These are phyloP conservation scores for Ajuga chamaepitys DNA, from an alignment of 257 asterid species.

Conservation along the genomic window DNA sequence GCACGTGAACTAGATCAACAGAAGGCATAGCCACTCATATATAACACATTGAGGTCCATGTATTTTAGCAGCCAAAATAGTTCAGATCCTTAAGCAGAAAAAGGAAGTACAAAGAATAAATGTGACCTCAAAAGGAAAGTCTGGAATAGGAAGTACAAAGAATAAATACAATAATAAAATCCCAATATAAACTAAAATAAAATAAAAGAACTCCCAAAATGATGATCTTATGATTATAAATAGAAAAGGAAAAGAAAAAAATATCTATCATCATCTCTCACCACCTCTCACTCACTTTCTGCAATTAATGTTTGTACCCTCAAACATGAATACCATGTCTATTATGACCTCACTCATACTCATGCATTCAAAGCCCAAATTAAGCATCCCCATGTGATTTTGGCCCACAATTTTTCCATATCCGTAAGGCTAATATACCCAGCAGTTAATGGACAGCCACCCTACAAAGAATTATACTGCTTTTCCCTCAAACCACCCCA, in stretches of 20 bases:
- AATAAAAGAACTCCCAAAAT: constrained; percentile 13
- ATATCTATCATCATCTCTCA: constrained; percentile 3
- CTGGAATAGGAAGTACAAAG: constrained; percentile 26
- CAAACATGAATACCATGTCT: constrained; percentile 19
- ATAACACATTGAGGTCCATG: neutral
- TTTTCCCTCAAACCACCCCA: constrained; percentile 6
- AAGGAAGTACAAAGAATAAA: too few relatives aligned
- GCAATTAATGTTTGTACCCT: constrained; percentile 33
- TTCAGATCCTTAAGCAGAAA: neutral
- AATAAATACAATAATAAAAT: constrained; percentile 31
- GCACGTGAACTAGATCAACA: too few relatives aligned
- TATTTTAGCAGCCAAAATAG: neutral
- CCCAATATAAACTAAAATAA: constrained; percentile 10
- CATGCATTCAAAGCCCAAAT: constrained; percentile 6
- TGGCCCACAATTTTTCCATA: constrained; percentile 3
- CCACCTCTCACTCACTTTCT: constrained; percentile 13
- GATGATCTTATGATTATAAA: constrained; percentile 6
- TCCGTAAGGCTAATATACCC: constrained; percentile 17
- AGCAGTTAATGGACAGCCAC: constrained; percentile 22
- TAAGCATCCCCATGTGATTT: constrained; percentile 25
- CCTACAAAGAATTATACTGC: constrained; percentile 19
- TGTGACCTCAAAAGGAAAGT: neutral
- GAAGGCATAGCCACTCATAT: too few relatives aligned
- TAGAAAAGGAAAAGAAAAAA: neutral
- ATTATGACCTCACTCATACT: constrained; percentile 9